These are phyloP conservation scores for Volvox carteri DNA, from an alignment of 163 green algal genomes.

Conservation along the genomic window DNA sequence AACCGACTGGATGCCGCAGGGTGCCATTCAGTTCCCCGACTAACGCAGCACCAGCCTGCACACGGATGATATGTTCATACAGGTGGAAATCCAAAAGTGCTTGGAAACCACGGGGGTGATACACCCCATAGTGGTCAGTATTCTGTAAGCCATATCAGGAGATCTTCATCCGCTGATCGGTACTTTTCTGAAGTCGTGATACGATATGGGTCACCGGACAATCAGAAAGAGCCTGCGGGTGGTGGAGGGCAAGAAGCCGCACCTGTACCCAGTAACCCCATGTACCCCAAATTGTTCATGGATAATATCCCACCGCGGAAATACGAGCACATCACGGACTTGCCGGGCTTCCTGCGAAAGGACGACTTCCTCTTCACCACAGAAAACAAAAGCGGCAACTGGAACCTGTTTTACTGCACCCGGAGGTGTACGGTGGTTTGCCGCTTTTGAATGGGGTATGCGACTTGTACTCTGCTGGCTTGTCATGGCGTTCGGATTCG, in stretches of 20 bases:
- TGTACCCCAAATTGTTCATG: conserved; percentile 25
- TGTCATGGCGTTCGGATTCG: neutral
- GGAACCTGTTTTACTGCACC: conserved; percentile 26
- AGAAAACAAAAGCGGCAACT: neutral
- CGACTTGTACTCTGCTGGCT: neutral
- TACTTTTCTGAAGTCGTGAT: too few species aligned
- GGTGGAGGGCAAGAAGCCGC: conserved; percentile 11
- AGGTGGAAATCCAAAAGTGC: neutral
- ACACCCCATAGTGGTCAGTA: neutral
- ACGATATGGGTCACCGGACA: neutral
- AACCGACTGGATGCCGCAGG: too few species aligned
- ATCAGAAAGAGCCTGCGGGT: conserved; percentile 8
- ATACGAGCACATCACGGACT: neutral
- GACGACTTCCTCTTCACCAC: neutral
- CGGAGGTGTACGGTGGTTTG: neutral
- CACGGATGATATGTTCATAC: neutral
- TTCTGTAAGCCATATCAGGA: too few species aligned
- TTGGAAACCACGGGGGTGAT: neutral
- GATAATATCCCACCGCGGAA: neutral
- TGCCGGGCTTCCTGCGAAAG: neutral
- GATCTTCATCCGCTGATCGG: too few species aligned
- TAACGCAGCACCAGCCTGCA: neutral
- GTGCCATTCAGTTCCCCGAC: neutral
- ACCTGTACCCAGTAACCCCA: conserved; percentile 2
- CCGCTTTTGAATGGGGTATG: neutral